Conservation (phyloP, 352 stramenopile genomes). For the Phytopythium mirpurense region DNA sequence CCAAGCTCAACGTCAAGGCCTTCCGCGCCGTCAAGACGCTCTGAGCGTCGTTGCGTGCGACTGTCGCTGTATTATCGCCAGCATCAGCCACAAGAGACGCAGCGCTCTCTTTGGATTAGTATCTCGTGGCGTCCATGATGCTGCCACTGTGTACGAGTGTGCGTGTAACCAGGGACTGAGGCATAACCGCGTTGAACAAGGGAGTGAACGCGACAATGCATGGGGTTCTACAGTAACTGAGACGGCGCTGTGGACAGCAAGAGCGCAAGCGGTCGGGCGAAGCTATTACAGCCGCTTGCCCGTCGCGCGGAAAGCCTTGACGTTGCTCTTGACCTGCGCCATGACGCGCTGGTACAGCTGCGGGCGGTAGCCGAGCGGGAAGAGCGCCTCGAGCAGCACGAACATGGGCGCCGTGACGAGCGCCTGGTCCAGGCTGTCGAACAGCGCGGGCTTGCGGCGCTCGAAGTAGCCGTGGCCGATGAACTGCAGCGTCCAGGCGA, state of each 20-base stretch:
- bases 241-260: too few species aligned
- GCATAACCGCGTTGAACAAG: too few species aligned
- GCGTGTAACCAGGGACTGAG: too few species aligned
- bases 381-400: constrained; percentile 81
- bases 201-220: too few species aligned
- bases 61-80: background rate
- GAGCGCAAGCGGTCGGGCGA: too few species aligned
- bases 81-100: background rate
- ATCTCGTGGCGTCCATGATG: background rate
- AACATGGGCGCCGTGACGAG: constrained; percentile 86
- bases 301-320: constrained; percentile 46
- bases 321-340: constrained; percentile 56
- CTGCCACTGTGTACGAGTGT: too few species aligned
- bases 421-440: constrained; percentile 84
- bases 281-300: constrained; percentile 24
- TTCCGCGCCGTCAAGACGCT: constrained; percentile 42
- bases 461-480: constrained; percentile 87
- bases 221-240: too few species aligned
- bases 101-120: background rate
- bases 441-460: constrained; percentile 75
- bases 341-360: constrained; percentile 61
- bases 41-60: constrained; percentile 8
- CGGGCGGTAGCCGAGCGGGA: constrained; percentile 71
- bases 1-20: constrained; percentile 47
- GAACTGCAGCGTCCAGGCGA: constrained; percentile 76